These are phyloP conservation scores for Gamsiella multidivaricata DNA, from an alignment of 192 early-diverging fungal species.

Conservation along the genomic window DNA sequence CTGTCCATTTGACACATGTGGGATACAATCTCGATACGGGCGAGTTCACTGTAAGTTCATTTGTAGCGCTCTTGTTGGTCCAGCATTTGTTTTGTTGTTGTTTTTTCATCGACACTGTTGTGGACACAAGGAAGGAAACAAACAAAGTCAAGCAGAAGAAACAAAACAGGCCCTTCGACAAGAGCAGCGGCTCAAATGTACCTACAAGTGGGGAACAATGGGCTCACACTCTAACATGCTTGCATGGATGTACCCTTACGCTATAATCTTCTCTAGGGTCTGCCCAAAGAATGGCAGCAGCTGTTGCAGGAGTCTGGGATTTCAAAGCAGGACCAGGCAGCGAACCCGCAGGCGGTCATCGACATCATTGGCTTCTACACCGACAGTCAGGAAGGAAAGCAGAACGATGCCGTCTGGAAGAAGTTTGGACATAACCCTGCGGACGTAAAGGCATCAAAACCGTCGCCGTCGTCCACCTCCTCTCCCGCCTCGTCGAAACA, in stretches of 20 bases:
- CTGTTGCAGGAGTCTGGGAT: constrained; percentile 95
- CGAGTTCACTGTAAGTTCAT: constrained; percentile 86
- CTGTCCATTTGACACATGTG: constrained; percentile 97
- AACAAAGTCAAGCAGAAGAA: constrained; percentile 1
- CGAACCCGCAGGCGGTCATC: constrained; percentile 90
- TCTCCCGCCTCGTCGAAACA: not conserved
- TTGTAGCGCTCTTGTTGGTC: constrained; percentile 9
- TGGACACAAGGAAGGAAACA: constrained; percentile 26
- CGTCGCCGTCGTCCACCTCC: constrained; percentile 39
- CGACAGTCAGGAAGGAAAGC: constrained; percentile 62
- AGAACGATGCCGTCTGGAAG: constrained; percentile 58
- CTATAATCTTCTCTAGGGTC: constrained; percentile 68
- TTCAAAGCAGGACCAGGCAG: constrained; percentile 91
- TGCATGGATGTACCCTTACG: constrained; percentile 8
- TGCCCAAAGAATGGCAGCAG: constrained; percentile 94
- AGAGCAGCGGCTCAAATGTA: not conserved
- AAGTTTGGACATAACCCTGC: constrained; percentile 54
- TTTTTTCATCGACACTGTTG: constrained; percentile 5
- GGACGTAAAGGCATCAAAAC: constrained; percentile 7
- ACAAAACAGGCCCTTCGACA: not conserved
- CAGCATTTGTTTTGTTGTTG: constrained; percentile 23
- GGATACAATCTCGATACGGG: constrained; percentile 97
- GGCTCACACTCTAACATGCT: not conserved
- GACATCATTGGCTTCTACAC: constrained; percentile 89
- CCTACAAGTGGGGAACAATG: constrained; percentile 6